Percentiles rank a stretch among this genome's conserved stretches.
Evolutionary conservation across 768 basidiomycete genomes (phyloP).

Genomic region (Boletus pseudopeckii): DNA sequence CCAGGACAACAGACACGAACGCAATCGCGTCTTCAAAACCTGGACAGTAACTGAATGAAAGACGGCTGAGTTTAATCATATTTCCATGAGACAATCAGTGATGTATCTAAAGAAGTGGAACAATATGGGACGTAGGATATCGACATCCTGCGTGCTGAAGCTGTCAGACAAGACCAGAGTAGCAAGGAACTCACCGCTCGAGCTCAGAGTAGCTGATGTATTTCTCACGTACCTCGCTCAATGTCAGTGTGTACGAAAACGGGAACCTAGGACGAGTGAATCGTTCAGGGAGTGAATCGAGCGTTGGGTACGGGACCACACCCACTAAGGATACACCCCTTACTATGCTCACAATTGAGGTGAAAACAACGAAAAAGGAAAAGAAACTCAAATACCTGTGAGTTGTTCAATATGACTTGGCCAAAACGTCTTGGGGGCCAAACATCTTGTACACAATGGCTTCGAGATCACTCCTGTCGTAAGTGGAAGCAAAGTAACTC

Average conservation of each 20-base stretch:
- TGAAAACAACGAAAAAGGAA: background rate
- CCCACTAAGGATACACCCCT: constrained; percentile 75
- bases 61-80: no score
- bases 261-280: constrained; percentile 51
- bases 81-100: no score
- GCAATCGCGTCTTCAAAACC: no score
- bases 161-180: no score
- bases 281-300: constrained; percentile 21
- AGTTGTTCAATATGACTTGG: constrained; percentile 86
- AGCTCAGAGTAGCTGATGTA: constrained; percentile 42
- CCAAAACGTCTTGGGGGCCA: constrained; percentile 72
- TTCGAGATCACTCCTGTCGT: constrained; percentile 35
- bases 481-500: constrained; percentile 38
- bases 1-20: no score
- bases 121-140: no score
- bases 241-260: constrained; percentile 9
- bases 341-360: constrained; percentile 36
- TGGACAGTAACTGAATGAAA: no score
- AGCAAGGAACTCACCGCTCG: constrained; percentile 40
- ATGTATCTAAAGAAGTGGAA: no score
- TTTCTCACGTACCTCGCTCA: constrained; percentile 45
- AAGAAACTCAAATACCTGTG: constrained; percentile 50
- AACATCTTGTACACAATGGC: constrained; percentile 36
- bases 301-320: constrained; percentile 58
- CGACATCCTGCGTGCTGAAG: no score